A percentile compares a stretch with the other conserved stretches of the same genome.
These are phyloP conservation scores for Sporothrix brunneoviolacea DNA, from an alignment of 2,329 filamentous ascomycete genomes.

Conservation along the genomic window DNA sequence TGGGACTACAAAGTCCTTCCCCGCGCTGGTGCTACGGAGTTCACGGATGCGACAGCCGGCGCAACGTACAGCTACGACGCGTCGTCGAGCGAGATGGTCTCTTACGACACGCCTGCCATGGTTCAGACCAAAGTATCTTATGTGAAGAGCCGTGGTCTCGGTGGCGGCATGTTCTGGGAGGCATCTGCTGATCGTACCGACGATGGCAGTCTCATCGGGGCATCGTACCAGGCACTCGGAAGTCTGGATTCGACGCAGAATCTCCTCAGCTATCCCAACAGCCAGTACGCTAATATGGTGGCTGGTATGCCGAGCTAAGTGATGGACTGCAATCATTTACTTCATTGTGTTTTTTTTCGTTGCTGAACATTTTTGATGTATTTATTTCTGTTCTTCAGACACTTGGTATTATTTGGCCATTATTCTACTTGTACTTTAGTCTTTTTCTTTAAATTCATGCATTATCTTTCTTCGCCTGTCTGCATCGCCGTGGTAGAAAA, in stretches of 20 bases:
- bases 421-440: no score
- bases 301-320: slow-evolving; percentile 22
- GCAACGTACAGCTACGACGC: slow-evolving; percentile 68
- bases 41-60: slow-evolving; percentile 49
- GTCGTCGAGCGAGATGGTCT: slow-evolving; percentile 55
- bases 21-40: slow-evolving; percentile 48
- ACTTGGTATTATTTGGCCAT: no score
- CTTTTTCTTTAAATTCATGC: no score
- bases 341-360: neutral
- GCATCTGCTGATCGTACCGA: slow-evolving; percentile 59
- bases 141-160: slow-evolving; percentile 55
- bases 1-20: slow-evolving; percentile 81
- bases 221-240: slow-evolving; percentile 35
- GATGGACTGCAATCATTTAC: neutral
- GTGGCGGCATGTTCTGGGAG: slow-evolving; percentile 84
- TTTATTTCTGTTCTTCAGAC: neutral
- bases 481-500: no score
- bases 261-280: slow-evolving; percentile 44
- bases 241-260: slow-evolving; percentile 43
- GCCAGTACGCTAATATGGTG: slow-evolving; percentile 49
- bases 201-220: slow-evolving; percentile 53
- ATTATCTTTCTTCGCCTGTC: no score
- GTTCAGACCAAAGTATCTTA: slow-evolving; percentile 58
- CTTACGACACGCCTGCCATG: slow-evolving; percentile 61
- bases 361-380: neutral